Percentiles rank a stretch among this genome's conserved stretches.
Conservation (phyloP, 352 stramenopile genomes). For the Achlya hypogyna region DNA sequence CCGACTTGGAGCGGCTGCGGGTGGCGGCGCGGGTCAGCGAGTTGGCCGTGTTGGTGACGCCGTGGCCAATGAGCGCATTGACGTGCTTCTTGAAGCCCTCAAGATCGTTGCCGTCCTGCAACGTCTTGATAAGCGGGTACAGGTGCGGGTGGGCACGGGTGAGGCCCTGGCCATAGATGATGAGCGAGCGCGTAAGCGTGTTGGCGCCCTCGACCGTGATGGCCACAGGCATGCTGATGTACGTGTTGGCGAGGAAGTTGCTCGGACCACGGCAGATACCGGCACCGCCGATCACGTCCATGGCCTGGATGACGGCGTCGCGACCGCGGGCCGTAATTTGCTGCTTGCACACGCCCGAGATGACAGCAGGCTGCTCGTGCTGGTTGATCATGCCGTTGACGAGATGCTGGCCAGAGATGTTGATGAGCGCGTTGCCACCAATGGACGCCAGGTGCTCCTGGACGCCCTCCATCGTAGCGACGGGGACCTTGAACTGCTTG, state of each 20-base stretch:
- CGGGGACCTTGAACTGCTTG: slow-evolving; percentile 98
- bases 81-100: slow-evolving; percentile 91
- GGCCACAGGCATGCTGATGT: slow-evolving; percentile 94
- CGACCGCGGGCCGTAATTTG: slow-evolving; percentile 95
- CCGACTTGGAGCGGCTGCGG: slow-evolving; percentile 86
- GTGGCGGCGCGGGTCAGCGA: slow-evolving; percentile 87
- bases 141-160: slow-evolving; percentile 96
- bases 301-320: slow-evolving; percentile 93
- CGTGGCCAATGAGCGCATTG: slow-evolving; percentile 91
- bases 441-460: slow-evolving; percentile 94
- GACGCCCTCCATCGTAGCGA: slow-evolving; percentile 96
- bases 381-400: slow-evolving; percentile 99
- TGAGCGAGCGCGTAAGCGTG: slow-evolving; percentile 95
- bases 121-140: slow-evolving; percentile 94
- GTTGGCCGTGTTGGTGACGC: slow-evolving; percentile 84
- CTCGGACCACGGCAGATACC: slow-evolving; percentile 96
- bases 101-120: slow-evolving; percentile 93
- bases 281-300: slow-evolving; percentile 95
- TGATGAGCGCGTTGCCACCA: slow-evolving; percentile 90
- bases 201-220: slow-evolving; percentile 98
- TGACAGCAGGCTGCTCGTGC: slow-evolving; percentile 97
- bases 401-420: slow-evolving; percentile 92
- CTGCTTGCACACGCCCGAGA: slow-evolving; percentile 98
- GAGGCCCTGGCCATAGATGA: slow-evolving; percentile 97
- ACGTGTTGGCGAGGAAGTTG: slow-evolving; percentile 94